Conservation (phyloP, 306 rosid species). For the Macrotyloma uniflorum region DNA sequence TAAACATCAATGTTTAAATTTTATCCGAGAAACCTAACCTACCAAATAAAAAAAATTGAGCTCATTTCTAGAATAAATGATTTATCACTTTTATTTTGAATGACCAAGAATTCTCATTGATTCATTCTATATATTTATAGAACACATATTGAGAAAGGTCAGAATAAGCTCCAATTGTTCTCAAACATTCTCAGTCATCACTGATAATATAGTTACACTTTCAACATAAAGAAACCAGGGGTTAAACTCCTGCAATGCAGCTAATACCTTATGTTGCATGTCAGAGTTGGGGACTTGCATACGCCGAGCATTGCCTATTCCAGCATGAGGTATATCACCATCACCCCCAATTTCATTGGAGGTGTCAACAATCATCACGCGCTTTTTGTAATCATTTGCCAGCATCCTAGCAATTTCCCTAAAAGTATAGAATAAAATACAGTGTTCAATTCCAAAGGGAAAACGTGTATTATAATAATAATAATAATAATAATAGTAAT, state of each 20-base stretch:
- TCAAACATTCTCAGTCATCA: neutral
- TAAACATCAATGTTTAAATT: neutral
- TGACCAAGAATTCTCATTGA: neutral
- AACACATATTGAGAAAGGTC: neutral
- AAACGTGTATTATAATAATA: neutral
- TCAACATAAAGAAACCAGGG: constrained; percentile 25
- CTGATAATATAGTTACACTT: constrained; percentile 12
- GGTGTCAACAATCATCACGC: constrained; percentile 99
- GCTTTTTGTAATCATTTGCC: constrained; percentile 89
- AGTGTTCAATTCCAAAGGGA: neutral
- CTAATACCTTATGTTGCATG: constrained; percentile 81
- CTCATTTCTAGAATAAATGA: neutral
- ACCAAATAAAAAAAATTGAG: neutral
- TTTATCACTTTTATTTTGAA: neutral
- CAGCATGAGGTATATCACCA: constrained; percentile 96
- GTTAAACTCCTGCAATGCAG: constrained; percentile 12
- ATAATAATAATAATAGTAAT: neutral
- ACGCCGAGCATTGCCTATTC: constrained; percentile 93
- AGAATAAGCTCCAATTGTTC: neutral
- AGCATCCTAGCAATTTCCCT: constrained; percentile 96
- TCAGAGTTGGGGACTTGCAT: constrained; percentile 95
- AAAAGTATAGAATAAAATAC: constrained; percentile 34
- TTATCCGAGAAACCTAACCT: constrained; percentile 6
- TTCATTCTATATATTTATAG: neutral
- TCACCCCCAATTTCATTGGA: constrained; percentile 99